Base-by-base conservation (phyloP, 202 grass and related monocot species). In the Setaria italica region DNA sequence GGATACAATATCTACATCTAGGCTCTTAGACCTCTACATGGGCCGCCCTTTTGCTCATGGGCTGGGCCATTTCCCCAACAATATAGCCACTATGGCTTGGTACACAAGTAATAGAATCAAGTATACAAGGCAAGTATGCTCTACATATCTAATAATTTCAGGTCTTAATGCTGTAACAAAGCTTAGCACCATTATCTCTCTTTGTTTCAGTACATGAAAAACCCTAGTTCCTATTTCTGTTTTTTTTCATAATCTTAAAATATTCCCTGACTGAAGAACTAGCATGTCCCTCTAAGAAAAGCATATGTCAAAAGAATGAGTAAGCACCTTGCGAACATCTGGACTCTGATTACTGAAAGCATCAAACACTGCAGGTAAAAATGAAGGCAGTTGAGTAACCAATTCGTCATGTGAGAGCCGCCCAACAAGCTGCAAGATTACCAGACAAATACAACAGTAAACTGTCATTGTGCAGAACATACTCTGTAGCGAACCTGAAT, bases 301-400 rank as follows among this genome's bases (percentile, higher is more conserved):
- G 20, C 14, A 66, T 73, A 73, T 14, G 15, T 67, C 37, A 73
- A 21, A 55, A 84, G 39, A 75, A 70, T 16, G 86, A 1, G 6
- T 51, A 82, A 53, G 20, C 77, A 97, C 95, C 95, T 97, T 97
- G 48, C 95, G 90, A 84, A 97, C 93, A 90, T 97, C 95, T 85
- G 95, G 92, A 86, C 90, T 97, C 76, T 91, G 90, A 46, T 97
- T 97, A 88, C 64, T 88, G 69, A 97, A 97, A 87, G 95, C 89
- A 91, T 93, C 89, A 95, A 95, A 97, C 48, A 97, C 83, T 83
- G 92, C 85, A 80, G 95, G 95, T 88, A 97, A 88, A 82, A 94
- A 97, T 8, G 90, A 90, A 91, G 92, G 89, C 11, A 97, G 82
- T 68, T 95, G 90, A 58, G 80, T 86, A 87, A 90, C 77, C 74